Evolutionary conservation across 2,329 filamentous ascomycete genomes (phyloP).

Genomic region (Teratosphaeria pseudoeucalypti): DNA sequence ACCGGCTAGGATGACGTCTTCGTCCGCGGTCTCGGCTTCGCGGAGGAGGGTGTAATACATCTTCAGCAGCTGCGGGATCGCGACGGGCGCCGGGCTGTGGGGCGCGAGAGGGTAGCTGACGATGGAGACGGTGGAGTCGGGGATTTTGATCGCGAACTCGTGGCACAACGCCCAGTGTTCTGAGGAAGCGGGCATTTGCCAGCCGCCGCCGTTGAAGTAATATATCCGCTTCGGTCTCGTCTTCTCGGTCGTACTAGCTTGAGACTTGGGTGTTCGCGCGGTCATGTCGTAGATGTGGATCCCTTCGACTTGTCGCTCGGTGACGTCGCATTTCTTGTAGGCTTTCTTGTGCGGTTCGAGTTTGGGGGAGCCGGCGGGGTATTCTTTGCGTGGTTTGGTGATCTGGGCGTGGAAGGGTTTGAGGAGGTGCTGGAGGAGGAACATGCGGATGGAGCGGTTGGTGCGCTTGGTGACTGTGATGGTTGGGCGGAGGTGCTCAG

Average conservation of each 20-base stretch:
- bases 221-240: constrained; percentile 31
- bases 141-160: constrained; percentile 34
- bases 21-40: constrained; percentile 27
- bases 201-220: constrained; percentile 49
- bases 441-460: constrained; percentile 27
- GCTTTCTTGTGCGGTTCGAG: constrained; percentile 29
- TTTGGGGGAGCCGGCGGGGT: constrained; percentile 31
- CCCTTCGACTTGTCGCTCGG: constrained; percentile 31
- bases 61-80: constrained; percentile 39
- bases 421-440: constrained; percentile 28
- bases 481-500: constrained; percentile 7
- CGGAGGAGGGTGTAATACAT: constrained; percentile 35
- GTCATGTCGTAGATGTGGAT: constrained; percentile 39
- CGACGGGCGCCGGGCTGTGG: constrained; percentile 37
- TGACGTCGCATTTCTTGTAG: constrained; percentile 25
- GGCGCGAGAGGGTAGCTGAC: constrained; percentile 47
- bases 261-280: constrained; percentile 3
- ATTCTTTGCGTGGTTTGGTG: constrained; percentile 23
- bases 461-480: constrained; percentile 28
- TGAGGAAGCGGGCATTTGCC: constrained; percentile 40
- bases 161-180: constrained; percentile 45
- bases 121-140: constrained; percentile 32
- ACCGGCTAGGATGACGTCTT: constrained; percentile 41
- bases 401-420: constrained; percentile 28
- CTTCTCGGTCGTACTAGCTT: constrained; percentile 1